Conservation (phyloP, 352 stramenopile genomes). For the Hyaloperonospora arabidopsidis region DNA sequence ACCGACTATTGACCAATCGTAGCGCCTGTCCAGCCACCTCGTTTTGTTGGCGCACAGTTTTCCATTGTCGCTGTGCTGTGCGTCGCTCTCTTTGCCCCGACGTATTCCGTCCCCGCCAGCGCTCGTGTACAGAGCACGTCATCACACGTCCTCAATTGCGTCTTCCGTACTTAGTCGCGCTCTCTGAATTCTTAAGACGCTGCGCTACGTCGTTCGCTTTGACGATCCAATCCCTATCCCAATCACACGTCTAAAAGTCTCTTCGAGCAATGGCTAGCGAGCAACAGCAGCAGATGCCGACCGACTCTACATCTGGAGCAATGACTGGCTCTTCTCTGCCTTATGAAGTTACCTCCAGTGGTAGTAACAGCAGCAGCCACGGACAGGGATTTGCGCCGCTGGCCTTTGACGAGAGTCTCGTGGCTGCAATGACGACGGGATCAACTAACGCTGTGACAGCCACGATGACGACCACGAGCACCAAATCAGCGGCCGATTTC, state of each 20-base stretch:
- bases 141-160: not conserved
- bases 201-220: not conserved
- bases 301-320: not conserved
- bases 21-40: too few relatives aligned
- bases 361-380: constrained; percentile 8
- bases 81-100: constrained; percentile 2
- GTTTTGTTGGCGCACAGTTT: constrained; percentile 9
- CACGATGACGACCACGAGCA: constrained; percentile 8
- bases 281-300: constrained; percentile 18
- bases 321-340: constrained; percentile 11
- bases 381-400: constrained; percentile 31
- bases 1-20: too few relatives aligned
- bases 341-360: constrained; percentile 7
- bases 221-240: not conserved
- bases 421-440: constrained; percentile 18
- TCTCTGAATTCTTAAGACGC: constrained; percentile 1
- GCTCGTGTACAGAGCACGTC: not conserved
- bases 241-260: constrained; percentile 11
- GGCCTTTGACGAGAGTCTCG: constrained; percentile 53
- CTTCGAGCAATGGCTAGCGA: constrained; percentile 19
- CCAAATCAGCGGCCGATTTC: constrained; percentile 37
- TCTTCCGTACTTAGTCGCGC: constrained; percentile 3
- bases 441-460: constrained; percentile 2
- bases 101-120: not conserved
- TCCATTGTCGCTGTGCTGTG: constrained; percentile 10